Evolutionary conservation across 2,329 filamentous ascomycete species (phyloP), one percentile per base, ranked within the genome.

Genomic region (Nakataea oryzae): DNA sequence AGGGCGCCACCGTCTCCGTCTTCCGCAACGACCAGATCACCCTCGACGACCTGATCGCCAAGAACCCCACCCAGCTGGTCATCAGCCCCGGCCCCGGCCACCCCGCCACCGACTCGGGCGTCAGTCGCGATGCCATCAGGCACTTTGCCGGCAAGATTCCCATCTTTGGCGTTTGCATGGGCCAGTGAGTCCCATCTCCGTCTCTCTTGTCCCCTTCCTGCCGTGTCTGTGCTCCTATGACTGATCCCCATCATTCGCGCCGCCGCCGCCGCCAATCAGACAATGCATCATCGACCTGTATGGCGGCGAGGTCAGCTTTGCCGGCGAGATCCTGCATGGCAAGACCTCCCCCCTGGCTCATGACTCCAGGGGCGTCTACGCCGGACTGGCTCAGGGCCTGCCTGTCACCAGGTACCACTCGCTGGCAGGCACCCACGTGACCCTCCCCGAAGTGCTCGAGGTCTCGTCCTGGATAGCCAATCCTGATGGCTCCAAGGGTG

Each of bases 131-230:
- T 75, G 93, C 91, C 55, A 96, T 99, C 70, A 82, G 86, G 69
- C 82, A 97, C 74, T 99, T 97, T 74, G 86, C 89, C 32, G 95
- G 95, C 67, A 97, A 96, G 76, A 90, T 99, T 59, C 95, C 95
- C 13, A 86, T 99, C 17, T 85, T 99, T 61, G 95, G 95, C n/a
- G 95, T 99, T 32, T 99, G 95, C 72, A 97, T 99, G 93, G 95
- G 95, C 68, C 88, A 97, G 86, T 90, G 75, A 81, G 86, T 83
- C 41, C 24, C 24, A n/a, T 60, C 58, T 54, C 41, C n/a, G 13
- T 59, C 30, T 41, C 32, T 24, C 3, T 59, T 30, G 30, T 30
- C 30, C 7, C 21, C 3, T 17, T 11, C 21, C 50, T n/a, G 50
- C 6, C 14, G 50, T 13, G 9, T 7, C 8, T 26, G 24, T 27